Conservation (phyloP, 2,329 filamentous ascomycete genomes). For the Fusarium haematococcum region DNA sequence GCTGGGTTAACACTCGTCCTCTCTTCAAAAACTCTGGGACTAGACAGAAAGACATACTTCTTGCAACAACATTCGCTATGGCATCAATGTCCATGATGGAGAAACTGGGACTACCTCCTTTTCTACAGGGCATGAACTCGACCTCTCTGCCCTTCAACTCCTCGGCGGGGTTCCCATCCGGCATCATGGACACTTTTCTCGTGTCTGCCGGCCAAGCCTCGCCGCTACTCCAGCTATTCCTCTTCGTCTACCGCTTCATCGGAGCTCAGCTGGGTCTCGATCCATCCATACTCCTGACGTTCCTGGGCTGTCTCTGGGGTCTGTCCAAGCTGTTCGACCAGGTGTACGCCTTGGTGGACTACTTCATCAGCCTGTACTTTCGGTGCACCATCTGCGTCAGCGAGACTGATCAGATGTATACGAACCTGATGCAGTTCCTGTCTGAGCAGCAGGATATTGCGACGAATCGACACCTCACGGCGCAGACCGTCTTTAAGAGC, state of each 20-base stretch:
- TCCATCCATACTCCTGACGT: constrained; percentile 59
- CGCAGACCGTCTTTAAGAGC: constrained; percentile 65
- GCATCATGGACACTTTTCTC: constrained; percentile 59
- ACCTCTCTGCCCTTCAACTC: constrained; percentile 38
- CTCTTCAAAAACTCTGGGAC: not conserved
- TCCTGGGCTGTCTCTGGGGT: constrained; percentile 62
- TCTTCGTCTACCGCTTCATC: constrained; percentile 60
- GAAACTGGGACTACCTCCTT: constrained; percentile 45
- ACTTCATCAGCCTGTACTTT: constrained; percentile 58
- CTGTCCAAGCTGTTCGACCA: constrained; percentile 52
- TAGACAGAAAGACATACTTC: not conserved
- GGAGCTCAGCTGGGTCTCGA: constrained; percentile 61
- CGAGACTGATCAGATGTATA: constrained; percentile 68
- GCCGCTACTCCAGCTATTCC: constrained; percentile 55
- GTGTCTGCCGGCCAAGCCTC: constrained; percentile 58
- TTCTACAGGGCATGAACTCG: constrained; percentile 39
- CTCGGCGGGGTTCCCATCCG: constrained; percentile 40
- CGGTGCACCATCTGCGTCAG: constrained; percentile 65
- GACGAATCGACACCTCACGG: constrained; percentile 64
- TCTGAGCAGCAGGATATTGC: constrained; percentile 63
- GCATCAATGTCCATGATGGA: constrained; percentile 44
- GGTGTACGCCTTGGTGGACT: constrained; percentile 49
- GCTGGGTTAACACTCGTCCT: not conserved
- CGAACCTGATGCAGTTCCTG: constrained; percentile 69
- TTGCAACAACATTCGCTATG: constrained; percentile 24